A percentile compares a stretch with the other conserved stretches of the same genome.
Conservation (phyloP, 331 rosid genomes). For the Quercus phellos region DNA sequence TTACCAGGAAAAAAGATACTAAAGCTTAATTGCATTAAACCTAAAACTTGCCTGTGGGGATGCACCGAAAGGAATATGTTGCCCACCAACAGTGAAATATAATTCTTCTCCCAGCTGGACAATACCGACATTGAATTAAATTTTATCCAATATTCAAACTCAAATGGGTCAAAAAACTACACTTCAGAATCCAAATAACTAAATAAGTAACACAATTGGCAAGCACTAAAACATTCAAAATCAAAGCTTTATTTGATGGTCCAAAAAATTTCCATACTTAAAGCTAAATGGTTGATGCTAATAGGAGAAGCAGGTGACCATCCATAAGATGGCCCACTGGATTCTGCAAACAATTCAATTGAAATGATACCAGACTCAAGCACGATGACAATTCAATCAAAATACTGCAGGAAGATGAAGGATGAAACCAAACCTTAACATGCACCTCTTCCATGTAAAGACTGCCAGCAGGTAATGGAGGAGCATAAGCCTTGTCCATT, state of each 20-base stretch:
- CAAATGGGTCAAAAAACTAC: neutral
- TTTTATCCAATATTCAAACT: conserved; percentile 15
- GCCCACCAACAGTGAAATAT: conserved; percentile 74
- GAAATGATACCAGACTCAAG: conserved; percentile 12
- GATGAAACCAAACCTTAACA: conserved; percentile 66
- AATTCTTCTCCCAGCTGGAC: conserved; percentile 89
- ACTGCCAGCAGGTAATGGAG: conserved; percentile 72
- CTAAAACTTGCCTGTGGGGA: conserved; percentile 78
- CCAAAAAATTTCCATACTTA: neutral
- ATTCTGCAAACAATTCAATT: neutral
- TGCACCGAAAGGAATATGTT: conserved; percentile 87
- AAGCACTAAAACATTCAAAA: neutral
- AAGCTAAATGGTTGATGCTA: neutral
- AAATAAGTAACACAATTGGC: neutral
- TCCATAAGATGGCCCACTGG: neutral
- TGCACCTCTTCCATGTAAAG: conserved; percentile 98
- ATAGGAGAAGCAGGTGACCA: neutral
- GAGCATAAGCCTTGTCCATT: conserved; percentile 95
- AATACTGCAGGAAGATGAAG: neutral
- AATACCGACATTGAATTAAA: conserved; percentile 18
- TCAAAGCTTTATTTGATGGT: neutral
- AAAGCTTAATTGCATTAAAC: conserved; percentile 4
- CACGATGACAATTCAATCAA: neutral
- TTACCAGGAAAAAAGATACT: neutral
- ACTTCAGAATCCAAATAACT: neutral